phyloP scores from a whole-genome alignment of 306 rosid genomes.

The Cicer bijugum region DNA sequence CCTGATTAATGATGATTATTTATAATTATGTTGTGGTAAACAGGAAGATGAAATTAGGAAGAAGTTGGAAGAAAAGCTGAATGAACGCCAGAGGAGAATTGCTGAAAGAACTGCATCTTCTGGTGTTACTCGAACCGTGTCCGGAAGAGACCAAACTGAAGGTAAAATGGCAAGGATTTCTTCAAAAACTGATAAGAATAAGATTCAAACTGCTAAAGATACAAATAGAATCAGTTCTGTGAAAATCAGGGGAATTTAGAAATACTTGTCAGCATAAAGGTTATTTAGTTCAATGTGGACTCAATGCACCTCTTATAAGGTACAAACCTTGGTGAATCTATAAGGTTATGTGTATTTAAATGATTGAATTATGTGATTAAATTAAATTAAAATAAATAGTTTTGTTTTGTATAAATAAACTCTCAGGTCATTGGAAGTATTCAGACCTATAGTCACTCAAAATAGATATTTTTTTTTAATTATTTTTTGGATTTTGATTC shows the following conservation, averaged over 20 bases:
- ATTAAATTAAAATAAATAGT: slow-evolving; percentile 38
- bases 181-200: slow-evolving; percentile 51
- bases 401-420: slow-evolving; percentile 31
- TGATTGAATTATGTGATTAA: slow-evolving; percentile 7
- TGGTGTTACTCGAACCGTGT: slow-evolving; percentile 42
- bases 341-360: slow-evolving; percentile 43
- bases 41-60: slow-evolving; percentile 71
- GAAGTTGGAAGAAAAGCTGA: slow-evolving; percentile 59
- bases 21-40: slow-evolving; percentile 26
- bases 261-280: slow-evolving; percentile 29
- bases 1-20: slow-evolving; percentile 19
- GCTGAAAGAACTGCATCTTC: slow-evolving; percentile 66
- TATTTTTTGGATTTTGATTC: slow-evolving; percentile 33
- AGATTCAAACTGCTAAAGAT: slow-evolving; percentile 49
- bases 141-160: slow-evolving; percentile 44
- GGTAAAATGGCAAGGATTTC: slow-evolving; percentile 48
- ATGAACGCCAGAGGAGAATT: slow-evolving; percentile 67
- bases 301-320: slow-evolving; percentile 8
- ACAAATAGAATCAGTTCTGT: slow-evolving; percentile 49
- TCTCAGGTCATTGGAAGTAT: slow-evolving; percentile 36
- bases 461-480: slow-evolving; percentile 28
- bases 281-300: slow-evolving; percentile 4
- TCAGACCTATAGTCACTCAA: slow-evolving; percentile 14
- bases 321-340: neutral
- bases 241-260: slow-evolving; percentile 52